Percentiles rank a stretch among this genome's conserved stretches.
These are phyloP conservation scores for Colletotrichum lini DNA, from an alignment of 2,329 filamentous ascomycete genomes.

Conservation along the genomic window DNA sequence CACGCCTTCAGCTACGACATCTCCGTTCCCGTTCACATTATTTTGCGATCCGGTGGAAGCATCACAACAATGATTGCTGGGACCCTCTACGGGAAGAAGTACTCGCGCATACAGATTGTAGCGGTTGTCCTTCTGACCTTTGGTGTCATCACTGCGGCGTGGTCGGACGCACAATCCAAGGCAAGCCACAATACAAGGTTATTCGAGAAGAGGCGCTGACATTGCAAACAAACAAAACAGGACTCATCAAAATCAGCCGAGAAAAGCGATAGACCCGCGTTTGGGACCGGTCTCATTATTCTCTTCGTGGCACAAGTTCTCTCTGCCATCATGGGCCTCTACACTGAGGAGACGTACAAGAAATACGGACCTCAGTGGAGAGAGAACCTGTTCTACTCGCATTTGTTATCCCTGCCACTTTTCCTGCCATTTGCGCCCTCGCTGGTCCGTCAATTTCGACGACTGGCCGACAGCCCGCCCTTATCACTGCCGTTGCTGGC, in stretches of 20 bases:
- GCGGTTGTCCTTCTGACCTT: constrained; percentile 87
- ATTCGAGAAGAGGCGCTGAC: background rate
- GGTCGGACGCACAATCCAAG: constrained; percentile 90
- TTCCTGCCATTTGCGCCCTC: constrained; percentile 81
- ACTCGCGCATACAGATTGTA: constrained; percentile 83
- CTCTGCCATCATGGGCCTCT: constrained; percentile 94
- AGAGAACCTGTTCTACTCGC: constrained; percentile 96
- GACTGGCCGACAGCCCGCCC: constrained; percentile 75
- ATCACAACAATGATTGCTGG: constrained; percentile 97
- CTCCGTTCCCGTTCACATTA: constrained; percentile 96
- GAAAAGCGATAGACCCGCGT: constrained; percentile 54
- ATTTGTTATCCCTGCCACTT: constrained; percentile 80
- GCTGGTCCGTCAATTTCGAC: constrained; percentile 74
- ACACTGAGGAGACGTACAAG: constrained; percentile 91
- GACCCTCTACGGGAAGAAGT: constrained; percentile 86
- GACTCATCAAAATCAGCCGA: constrained; percentile 14
- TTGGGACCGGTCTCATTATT: constrained; percentile 81
- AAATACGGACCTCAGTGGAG: constrained; percentile 92
- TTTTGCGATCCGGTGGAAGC: constrained; percentile 93
- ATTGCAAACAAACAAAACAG: background rate
- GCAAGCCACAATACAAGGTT: constrained; percentile 58
- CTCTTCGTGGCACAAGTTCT: constrained; percentile 91
- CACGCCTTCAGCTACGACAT: constrained; percentile 98
- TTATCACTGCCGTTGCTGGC: constrained; percentile 60
- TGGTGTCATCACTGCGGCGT: constrained; percentile 89